Evolutionary conservation across 2,329 filamentous ascomycete genomes (phyloP).

Genomic region (Cladosporium sp.): DNA sequence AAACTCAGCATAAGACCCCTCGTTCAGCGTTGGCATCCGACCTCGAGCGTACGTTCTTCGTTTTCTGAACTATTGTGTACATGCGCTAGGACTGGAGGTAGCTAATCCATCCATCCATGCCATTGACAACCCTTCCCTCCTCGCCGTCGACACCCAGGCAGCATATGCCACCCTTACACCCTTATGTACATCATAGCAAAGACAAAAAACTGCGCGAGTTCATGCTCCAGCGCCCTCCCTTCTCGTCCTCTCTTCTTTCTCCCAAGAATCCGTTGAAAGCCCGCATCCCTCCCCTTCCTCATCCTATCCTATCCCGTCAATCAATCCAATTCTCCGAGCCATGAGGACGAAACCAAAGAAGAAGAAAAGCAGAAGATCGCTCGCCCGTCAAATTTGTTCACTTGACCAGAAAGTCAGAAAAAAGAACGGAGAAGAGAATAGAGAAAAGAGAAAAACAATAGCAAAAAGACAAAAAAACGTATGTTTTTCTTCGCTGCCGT

Average conservation of each 20-base stretch:
- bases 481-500: conserved; percentile 31
- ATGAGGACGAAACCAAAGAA: background rate
- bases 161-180: background rate
- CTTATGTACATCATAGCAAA: too few species aligned
- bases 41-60: background rate
- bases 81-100: too few species aligned
- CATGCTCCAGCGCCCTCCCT: background rate
- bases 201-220: background rate
- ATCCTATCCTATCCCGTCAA: background rate
- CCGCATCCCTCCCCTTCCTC: background rate
- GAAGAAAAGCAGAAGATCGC: too few species aligned
- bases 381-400: too few species aligned
- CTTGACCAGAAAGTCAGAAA: too few species aligned
- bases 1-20: too few species aligned
- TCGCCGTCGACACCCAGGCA: too few species aligned
- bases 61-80: background rate
- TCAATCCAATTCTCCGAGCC: background rate
- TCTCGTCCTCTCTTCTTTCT: background rate
- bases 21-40: background rate
- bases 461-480: conserved; percentile 2
- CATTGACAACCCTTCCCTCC: too few species aligned
- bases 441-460: background rate
- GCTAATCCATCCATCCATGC: background rate
- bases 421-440: background rate
- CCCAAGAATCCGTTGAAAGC: background rate